Percentiles rank a stretch among this genome's conserved stretches.
Conservation (phyloP, 2,329 filamentous ascomycete genomes). For the Fusarium irregulare region DNA sequence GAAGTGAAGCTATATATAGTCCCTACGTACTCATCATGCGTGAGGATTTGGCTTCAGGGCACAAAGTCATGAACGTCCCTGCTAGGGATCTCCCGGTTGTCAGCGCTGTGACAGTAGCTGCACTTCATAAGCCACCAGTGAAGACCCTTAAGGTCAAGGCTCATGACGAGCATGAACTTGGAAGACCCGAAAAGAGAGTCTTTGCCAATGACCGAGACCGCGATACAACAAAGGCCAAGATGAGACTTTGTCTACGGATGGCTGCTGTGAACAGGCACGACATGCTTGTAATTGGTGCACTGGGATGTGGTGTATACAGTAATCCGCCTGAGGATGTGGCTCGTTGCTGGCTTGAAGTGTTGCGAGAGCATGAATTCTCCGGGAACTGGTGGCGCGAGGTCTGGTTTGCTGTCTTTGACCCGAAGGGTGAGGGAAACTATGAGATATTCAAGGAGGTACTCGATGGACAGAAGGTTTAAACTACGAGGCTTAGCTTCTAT, state of each 20-base stretch:
- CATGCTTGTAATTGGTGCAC: neutral
- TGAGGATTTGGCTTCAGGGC: neutral
- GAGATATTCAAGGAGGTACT: neutral
- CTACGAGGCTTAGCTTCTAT: no score
- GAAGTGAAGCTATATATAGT: neutral
- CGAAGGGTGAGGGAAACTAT: accelerated
- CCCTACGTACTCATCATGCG: neutral
- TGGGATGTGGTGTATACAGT: neutral
- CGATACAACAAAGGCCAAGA: neutral
- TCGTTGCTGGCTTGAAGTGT: neutral
- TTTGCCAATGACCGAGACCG: accelerated
- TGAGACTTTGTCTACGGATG: neutral
- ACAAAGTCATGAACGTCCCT: neutral
- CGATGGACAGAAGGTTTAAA: neutral
- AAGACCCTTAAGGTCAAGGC: accelerated
- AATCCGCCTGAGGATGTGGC: neutral
- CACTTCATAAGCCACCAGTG: neutral
- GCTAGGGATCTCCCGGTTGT: neutral
- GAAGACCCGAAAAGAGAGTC: neutral
- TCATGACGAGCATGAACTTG: no score
- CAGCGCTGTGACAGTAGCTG: neutral
- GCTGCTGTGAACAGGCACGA: neutral
- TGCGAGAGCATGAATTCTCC: neutral
- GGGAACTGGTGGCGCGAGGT: neutral
- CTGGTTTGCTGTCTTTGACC: neutral